These are phyloP conservation scores for Pelargonium australe DNA, from an alignment of 441 rosid species.

Conservation along the genomic window DNA sequence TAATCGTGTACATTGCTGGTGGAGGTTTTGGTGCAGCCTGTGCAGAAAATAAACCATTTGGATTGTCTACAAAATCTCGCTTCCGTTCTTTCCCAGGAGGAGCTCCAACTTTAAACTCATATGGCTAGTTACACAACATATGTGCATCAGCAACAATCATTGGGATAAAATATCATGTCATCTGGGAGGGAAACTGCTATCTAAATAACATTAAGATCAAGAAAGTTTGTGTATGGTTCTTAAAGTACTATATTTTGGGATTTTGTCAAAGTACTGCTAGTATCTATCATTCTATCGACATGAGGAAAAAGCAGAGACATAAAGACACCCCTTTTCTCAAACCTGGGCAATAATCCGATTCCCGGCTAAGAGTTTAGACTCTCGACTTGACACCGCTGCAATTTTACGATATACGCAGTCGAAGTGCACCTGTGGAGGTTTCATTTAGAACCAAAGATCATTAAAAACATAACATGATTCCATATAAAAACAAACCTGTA, in stretches of 20 bases:
- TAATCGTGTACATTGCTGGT: constrained; percentile 68
- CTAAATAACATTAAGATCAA: neutral
- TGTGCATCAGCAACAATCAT: constrained; percentile 10
- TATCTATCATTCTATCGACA: too few species aligned
- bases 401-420: constrained; percentile 74
- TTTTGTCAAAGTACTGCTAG: neutral
- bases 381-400: constrained; percentile 79
- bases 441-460: neutral
- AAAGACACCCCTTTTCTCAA: constrained; percentile 9
- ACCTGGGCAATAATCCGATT: constrained; percentile 85
- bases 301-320: neutral
- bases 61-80: constrained; percentile 75
- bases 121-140: constrained; percentile 40
- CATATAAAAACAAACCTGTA: constrained; percentile 40
- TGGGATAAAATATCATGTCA: neutral
- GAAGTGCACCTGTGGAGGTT: constrained; percentile 61
- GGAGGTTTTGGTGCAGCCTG: constrained; percentile 97
- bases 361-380: constrained; percentile 89
- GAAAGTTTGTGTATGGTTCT: neutral
- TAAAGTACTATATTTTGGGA: neutral
- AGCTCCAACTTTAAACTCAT: constrained; percentile 79
- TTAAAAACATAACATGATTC: neutral
- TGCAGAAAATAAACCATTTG: constrained; percentile 88
- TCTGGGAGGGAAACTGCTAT: constrained; percentile 4
- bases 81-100: constrained; percentile 81